Evolutionary conservation across 2,329 filamentous ascomycete genomes (phyloP), one percentile per base, ranked within the genome.

Genomic region (Aspergillus caelatus): DNA sequence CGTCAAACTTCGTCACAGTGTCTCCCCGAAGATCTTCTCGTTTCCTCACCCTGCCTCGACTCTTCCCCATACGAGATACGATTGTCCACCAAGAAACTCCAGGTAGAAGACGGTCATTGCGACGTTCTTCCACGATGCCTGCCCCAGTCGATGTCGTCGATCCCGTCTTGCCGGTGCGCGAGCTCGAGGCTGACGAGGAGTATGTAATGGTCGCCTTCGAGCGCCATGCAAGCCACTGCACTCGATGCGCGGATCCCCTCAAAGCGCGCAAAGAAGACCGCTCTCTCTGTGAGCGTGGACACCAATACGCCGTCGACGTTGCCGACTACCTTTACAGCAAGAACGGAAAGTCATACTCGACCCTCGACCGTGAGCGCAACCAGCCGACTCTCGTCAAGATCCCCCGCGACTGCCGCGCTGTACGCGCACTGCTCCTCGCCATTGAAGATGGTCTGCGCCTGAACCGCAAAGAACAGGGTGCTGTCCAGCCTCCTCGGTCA

Each of bases 311-410:
- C 39, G 57, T 72, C 60, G 72, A 75, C 62, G 75, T 80, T 19
- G 68, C 70, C 58, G 67, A 71, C 23, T 79, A 80, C 65, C 63
- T 80, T 23, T 75, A 78, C 71, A 72, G 71, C 62, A 71, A 75
- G 65, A 74, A 69, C 41, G 72, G 75, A 55, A 76, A 75, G 61
- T 72, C 79, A 41, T 81, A 77, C 65, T 82, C 81, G 0, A 72
- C 76, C 9, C 74, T 82, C 56, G 79, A 82, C 70, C 74, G 73
- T n/a, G 76, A 80, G 46, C 69, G 66, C 53, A 74, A 77, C 64
- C 71, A 77, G 30, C 68, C 71, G 1, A 77, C 76, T 3, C 72
- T 81, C 26, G 74, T 84, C 62, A 77, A 79, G 65, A 77, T 83
- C 34, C 81, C 81, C 8, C 67, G 70, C 9, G 71, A 74, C 46